Base-by-base conservation (phyloP, 1,284 basidiomycete species). In the Ustilago hordei region DNA sequence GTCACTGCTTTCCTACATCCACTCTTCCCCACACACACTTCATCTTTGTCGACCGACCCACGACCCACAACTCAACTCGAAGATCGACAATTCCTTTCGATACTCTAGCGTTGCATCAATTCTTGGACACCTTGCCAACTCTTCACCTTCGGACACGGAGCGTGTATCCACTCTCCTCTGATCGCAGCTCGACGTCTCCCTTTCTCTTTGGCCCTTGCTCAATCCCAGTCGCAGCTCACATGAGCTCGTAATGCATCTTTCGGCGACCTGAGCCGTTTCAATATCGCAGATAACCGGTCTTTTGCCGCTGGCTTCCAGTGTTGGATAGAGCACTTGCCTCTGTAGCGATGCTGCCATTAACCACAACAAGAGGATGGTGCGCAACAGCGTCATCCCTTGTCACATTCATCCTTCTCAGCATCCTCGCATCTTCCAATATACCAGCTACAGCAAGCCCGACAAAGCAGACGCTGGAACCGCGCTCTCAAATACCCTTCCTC, bases 401-500 rank as follows among this genome's bases (percentile, higher is more conserved):
- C 34, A 8, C 32, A 7, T 39, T 66, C 12, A 32, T 28, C 4
- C 55, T 71, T 3, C 3, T 72, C 23, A 19, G 34, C 45, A 12
- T 64, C 12, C 41, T 58, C 23, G n/a, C 55, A 23, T 58, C 19
- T 4, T 38, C 43, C 35, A 45, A 52, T n/a, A 9, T 57, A 3
- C 38, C 36, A 13, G 60, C 43, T 35, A 8, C 34, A 19, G 65
- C 65, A 12, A 64, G 54, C n/a, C 64, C 70, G 9, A 57, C 64
- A 15, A 15, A 13, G 8, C 7, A 43, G 13, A 17, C 36, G 23
- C 61, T 73, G 39, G 56, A 64, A 50, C 9, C 70, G n/a, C 70
- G 57, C 28, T 64, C 64, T 2, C 70, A 68, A 35, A 57, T 41
- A 15, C 61, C 64, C 19, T 68, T 73, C 43, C 38, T 36, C 13